These are phyloP conservation scores for Coemansia sp. DNA, from an alignment of 192 early-diverging fungal species.

Conservation along the genomic window DNA sequence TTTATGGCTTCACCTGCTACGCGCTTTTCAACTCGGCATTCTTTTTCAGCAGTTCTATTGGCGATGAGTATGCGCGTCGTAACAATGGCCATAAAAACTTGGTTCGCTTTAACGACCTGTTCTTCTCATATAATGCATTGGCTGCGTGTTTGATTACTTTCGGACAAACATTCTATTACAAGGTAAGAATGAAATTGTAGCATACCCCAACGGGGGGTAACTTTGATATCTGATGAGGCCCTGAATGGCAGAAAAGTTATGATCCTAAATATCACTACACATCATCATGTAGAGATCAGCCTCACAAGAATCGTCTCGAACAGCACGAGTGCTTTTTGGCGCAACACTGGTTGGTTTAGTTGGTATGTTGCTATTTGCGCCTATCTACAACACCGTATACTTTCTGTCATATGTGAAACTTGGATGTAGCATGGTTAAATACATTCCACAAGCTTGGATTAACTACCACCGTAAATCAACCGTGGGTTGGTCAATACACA, in stretches of 20 bases:
- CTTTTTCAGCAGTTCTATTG: slow-evolving; percentile 62
- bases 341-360: slow-evolving; percentile 9
- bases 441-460: slow-evolving; percentile 68
- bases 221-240: background rate
- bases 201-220: background rate
- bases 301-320: slow-evolving; percentile 20
- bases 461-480: slow-evolving; percentile 78
- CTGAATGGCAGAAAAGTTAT: background rate
- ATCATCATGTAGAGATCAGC: slow-evolving; percentile 11
- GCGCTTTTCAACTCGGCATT: slow-evolving; percentile 77
- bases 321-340: slow-evolving; percentile 16
- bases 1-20: slow-evolving; percentile 85
- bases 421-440: slow-evolving; percentile 75
- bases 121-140: slow-evolving; percentile 86
- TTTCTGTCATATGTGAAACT: slow-evolving; percentile 79
- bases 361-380: slow-evolving; percentile 7
- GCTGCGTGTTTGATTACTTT: slow-evolving; percentile 61
- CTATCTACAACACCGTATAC: slow-evolving; percentile 64
- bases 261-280: background rate
- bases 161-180: slow-evolving; percentile 65
- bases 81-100: slow-evolving; percentile 68
- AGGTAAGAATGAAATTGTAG: slow-evolving; percentile 44
- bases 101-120: slow-evolving; percentile 80
- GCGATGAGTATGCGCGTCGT: slow-evolving; percentile 69
- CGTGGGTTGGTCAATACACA: slow-evolving; percentile 86